Percentiles rank a stretch among this genome's conserved stretches.
Evolutionary conservation across 371 early-diverging fungal genomes (phyloP).

Genomic region (Actinomortierella ambigua): DNA sequence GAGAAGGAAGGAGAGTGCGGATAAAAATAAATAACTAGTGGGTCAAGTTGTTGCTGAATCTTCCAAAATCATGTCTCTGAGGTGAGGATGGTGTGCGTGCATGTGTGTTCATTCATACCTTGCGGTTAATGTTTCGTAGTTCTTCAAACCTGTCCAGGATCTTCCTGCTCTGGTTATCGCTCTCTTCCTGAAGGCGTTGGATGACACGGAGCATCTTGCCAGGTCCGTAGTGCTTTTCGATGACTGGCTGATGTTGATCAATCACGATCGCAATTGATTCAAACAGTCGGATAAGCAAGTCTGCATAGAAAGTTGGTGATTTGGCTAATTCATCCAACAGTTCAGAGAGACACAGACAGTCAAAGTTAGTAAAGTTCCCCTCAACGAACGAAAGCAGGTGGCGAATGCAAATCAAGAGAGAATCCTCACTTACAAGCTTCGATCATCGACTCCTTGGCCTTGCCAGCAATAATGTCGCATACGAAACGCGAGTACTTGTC

Average conservation of each 20-base stretch:
- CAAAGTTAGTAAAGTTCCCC: too few relatives aligned
- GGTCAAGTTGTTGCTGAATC: not conserved
- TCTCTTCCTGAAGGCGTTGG: slow-evolving; percentile 85
- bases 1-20: not conserved
- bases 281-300: slow-evolving; percentile 80
- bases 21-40: not conserved
- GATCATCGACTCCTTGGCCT: slow-evolving; percentile 71
- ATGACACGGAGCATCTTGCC: slow-evolving; percentile 90
- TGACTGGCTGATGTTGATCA: slow-evolving; percentile 82
- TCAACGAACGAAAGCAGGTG: not conserved
- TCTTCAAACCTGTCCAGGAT: slow-evolving; percentile 82
- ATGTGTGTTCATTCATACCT: slow-evolving; percentile 45
- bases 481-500: slow-evolving; percentile 87
- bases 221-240: slow-evolving; percentile 82
- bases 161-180: slow-evolving; percentile 75
- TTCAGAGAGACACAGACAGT: not conserved
- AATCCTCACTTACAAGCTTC: slow-evolving; percentile 36
- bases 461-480: slow-evolving; percentile 72
- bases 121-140: slow-evolving; percentile 65
- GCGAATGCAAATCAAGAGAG: too few relatives aligned
- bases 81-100: not conserved
- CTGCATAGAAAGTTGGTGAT: slow-evolving; percentile 66
- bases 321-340: slow-evolving; percentile 46
- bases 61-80: not conserved
- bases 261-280: slow-evolving; percentile 86